These are phyloP conservation scores for Handroanthus guayacan DNA, from an alignment of 257 asterid genomes.

Conservation along the genomic window DNA sequence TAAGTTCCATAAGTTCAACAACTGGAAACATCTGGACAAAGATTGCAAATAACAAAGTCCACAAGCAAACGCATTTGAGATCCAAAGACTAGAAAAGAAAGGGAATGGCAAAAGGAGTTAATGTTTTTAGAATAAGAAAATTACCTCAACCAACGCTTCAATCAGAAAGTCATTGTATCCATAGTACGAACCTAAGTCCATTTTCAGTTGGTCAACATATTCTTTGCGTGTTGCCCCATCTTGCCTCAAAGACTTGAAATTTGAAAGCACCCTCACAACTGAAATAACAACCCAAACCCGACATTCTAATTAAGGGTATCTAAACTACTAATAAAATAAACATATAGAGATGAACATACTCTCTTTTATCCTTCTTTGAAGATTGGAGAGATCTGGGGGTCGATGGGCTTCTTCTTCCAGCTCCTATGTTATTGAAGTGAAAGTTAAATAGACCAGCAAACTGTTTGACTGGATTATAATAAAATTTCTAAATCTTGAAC, in stretches of 20 bases:
- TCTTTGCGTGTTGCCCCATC: constrained; percentile 77
- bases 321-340: neutral
- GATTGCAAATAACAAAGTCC: constrained; percentile 30
- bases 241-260: constrained; percentile 77
- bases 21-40: constrained; percentile 78
- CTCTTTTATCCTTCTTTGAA: constrained; percentile 87
- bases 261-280: constrained; percentile 90
- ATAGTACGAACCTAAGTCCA: constrained; percentile 75
- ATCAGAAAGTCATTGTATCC: constrained; percentile 92
- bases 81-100: neutral
- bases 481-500: neutral
- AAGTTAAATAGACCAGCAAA: constrained; percentile 1
- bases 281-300: constrained; percentile 42
- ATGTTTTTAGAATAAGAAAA: constrained; percentile 18
- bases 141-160: constrained; percentile 84
- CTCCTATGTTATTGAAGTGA: constrained; percentile 56
- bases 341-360: constrained; percentile 50
- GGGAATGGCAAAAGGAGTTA: neutral
- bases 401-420: constrained; percentile 78
- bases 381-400: constrained; percentile 88
- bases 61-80: constrained; percentile 25
- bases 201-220: constrained; percentile 73
- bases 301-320: constrained; percentile 8
- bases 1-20: constrained; percentile 91
- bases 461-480: neutral